Conservation (phyloP, 352 stramenopile genomes). For the Globisporangium solare region DNA sequence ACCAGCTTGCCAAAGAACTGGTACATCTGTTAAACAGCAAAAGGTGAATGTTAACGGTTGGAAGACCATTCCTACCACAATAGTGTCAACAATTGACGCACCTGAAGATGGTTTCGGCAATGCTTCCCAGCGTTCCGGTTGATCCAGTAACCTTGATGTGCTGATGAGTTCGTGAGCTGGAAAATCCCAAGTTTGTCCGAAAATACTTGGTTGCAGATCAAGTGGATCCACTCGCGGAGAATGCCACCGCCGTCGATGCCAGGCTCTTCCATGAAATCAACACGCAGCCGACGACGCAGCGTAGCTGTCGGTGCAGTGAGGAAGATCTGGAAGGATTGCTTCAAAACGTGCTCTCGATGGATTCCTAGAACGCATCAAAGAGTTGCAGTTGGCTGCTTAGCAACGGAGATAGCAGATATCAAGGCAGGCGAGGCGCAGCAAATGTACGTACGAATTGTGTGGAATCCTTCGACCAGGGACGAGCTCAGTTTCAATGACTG, state of each 20-base stretch:
- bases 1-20: slow-evolving; percentile 77
- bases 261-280: slow-evolving; percentile 84
- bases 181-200: slow-evolving; percentile 47
- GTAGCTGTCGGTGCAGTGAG: slow-evolving; percentile 36
- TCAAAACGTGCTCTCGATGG: slow-evolving; percentile 58
- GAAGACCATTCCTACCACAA: not conserved
- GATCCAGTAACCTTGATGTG: slow-evolving; percentile 65
- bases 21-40: slow-evolving; percentile 40
- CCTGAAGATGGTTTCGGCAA: slow-evolving; percentile 34
- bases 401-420: not conserved
- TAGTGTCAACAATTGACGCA: slow-evolving; percentile 8
- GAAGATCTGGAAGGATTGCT: slow-evolving; percentile 64
- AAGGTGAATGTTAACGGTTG: too few relatives aligned
- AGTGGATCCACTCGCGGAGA: slow-evolving; percentile 71
- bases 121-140: slow-evolving; percentile 24
- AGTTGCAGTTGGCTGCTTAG: not conserved
- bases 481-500: slow-evolving; percentile 54
- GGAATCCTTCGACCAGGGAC: slow-evolving; percentile 44
- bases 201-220: slow-evolving; percentile 71
- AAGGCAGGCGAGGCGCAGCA: not conserved
- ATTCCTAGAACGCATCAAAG: slow-evolving; percentile 28
- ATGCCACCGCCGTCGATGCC: slow-evolving; percentile 74
- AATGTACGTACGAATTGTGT: slow-evolving; percentile 62
- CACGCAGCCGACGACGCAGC: slow-evolving; percentile 65
- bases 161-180: slow-evolving; percentile 29